Conservation (phyloP, 2,329 filamentous ascomycete genomes). For the Botrytis sinoallii region DNA sequence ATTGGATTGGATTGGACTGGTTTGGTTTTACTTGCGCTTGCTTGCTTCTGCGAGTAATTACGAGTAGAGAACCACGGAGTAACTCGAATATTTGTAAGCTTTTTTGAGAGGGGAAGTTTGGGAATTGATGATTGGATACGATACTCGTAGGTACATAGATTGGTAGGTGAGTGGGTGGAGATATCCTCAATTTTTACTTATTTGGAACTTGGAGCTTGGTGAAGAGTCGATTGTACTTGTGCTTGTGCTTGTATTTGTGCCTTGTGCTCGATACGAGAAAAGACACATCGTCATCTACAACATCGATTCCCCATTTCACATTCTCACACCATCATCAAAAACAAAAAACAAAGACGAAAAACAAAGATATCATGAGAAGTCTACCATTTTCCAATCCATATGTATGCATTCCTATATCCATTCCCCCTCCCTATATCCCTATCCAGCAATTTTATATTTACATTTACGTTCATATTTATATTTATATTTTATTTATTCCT, state of each 20-base stretch:
- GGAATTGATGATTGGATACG: not conserved
- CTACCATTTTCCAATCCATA: not conserved
- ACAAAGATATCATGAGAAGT: too few species aligned
- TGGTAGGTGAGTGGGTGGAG: not conserved
- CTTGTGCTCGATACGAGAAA: not conserved
- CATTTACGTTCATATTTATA: too few species aligned
- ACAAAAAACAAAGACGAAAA: too few species aligned
- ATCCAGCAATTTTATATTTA: not conserved
- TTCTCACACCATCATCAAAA: not conserved
- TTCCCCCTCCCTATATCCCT: not conserved
- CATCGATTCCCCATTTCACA: too few species aligned
- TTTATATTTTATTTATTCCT: too few species aligned
- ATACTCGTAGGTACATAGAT: too few species aligned
- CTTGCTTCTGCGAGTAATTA: not conserved
- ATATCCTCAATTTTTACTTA: not conserved
- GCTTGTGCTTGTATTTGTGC: too few species aligned
- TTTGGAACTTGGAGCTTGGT: not conserved
- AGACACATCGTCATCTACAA: not conserved
- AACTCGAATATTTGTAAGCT: not conserved
- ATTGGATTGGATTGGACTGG: too few species aligned
- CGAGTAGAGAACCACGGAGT: too few species aligned
- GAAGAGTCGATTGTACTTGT: not conserved
- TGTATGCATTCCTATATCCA: not conserved
- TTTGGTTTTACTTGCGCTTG: too few species aligned
- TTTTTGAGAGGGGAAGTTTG: not conserved